These are phyloP conservation scores for Leptographium radiaticola DNA, from an alignment of 2,329 filamentous ascomycete species.

Conservation along the genomic window DNA sequence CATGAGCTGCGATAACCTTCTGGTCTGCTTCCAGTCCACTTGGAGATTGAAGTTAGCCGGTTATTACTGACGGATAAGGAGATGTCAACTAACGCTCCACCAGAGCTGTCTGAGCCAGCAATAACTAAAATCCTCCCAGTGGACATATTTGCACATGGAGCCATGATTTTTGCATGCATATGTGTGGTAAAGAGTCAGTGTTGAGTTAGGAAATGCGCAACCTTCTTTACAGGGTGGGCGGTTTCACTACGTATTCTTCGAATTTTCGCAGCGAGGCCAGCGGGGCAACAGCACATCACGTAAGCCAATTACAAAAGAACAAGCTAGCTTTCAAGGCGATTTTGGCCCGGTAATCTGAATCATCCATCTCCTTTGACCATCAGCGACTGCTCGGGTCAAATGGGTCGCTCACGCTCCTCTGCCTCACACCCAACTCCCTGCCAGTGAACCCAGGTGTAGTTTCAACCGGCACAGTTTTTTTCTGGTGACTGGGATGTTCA, in stretches of 20 bases:
- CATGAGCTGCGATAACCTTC: conserved; percentile 83
- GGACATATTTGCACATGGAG: conserved; percentile 4
- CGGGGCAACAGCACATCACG: not conserved
- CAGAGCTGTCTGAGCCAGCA: conserved; percentile 81
- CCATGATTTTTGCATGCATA: too few relatives aligned
- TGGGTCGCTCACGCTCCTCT: conserved; percentile 35
- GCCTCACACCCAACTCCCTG: conserved; percentile 41
- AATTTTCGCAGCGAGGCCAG: not conserved
- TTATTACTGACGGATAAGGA: not conserved
- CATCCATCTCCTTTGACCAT: not conserved
- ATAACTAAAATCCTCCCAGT: conserved; percentile 57
- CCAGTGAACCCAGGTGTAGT: conserved; percentile 46
- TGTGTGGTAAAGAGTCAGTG: too few relatives aligned
- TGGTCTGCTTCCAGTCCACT: conserved; percentile 94
- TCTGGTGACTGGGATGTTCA: not conserved
- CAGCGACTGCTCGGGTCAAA: not conserved
- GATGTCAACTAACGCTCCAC: conserved; percentile 54
- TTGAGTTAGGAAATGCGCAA: too few relatives aligned
- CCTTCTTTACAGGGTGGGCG: too few relatives aligned
- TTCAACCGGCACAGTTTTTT: conserved; percentile 3
- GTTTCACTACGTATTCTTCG: too few relatives aligned
- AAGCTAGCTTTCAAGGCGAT: not conserved
- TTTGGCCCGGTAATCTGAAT: not conserved
- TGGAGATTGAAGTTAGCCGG: not conserved
- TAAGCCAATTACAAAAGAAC: not conserved